phyloP scores from a whole-genome alignment of 768 basidiomycete species.

The Exidia glandulosa region DNA sequence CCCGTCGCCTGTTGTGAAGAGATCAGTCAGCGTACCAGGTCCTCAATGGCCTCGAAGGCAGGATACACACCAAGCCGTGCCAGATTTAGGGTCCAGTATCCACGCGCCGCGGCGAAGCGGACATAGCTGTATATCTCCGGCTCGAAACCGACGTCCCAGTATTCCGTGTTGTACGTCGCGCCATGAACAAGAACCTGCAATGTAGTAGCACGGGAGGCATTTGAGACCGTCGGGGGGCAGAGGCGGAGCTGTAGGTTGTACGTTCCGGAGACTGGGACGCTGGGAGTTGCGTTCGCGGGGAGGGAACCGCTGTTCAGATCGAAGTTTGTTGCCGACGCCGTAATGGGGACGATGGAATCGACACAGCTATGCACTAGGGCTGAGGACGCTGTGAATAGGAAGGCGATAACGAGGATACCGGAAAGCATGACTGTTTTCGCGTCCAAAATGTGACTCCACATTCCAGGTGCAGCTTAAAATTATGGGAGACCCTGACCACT shows the following conservation, averaged over 20 bases:
- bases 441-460: too few species aligned
- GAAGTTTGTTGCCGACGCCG: not conserved
- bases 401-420: too few species aligned
- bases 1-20: not conserved
- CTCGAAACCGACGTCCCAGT: not conserved
- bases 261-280: not conserved
- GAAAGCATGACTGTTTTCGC: too few species aligned
- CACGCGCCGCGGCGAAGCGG: conserved; percentile 5
- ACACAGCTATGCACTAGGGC: too few species aligned
- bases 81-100: conserved; percentile 9
- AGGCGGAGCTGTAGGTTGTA: not conserved
- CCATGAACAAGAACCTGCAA: not conserved
- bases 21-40: not conserved
- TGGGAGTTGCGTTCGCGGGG: not conserved
- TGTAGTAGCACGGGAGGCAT: not conserved
- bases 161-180: not conserved
- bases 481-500: too few species aligned
- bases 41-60: too few species aligned
- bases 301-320: not conserved
- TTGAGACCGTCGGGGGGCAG: not conserved
- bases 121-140: conserved; percentile 8
- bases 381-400: too few species aligned
- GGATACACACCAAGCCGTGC: conserved; percentile 8
- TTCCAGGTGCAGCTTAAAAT: too few species aligned
- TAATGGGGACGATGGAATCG: not conserved